Evolutionary conservation across 345 rosid genomes (phyloP), one percentile per base, ranked within the genome.

Genomic region (Fremontodendron californicum): DNA sequence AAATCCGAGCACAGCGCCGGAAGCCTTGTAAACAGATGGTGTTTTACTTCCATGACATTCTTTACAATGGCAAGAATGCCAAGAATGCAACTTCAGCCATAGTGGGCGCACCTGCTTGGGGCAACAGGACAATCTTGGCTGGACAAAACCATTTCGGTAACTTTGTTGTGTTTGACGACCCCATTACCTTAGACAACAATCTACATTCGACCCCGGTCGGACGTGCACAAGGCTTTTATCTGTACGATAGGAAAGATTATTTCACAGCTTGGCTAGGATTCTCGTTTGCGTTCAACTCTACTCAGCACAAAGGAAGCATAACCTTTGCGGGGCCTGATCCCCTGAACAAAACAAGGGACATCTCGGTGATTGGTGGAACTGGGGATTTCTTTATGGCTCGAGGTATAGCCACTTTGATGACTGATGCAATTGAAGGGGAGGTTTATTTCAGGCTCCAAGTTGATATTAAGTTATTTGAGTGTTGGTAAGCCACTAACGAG

Each of bases 211-310:
- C 61, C 2, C 85, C 83, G 0, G 82, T 86, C 5, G 89, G 89
- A 0, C 82, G 83, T 19, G 89, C 90, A 0, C 90, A 90, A 21
- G 93, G 93, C 37, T 37, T 84, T 71, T 88, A 85, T 57, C 0
- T 86, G 0, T 88, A 86, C 8, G 86, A 88, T 15, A 80, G 57
- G 64, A 90, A 83, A 31, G 78, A 84, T 35, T 81, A 77, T 13
- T 88, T 80, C 80, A 88, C 90, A 0, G 80, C 88, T 0, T 88
- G 91, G 91, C 64, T 90, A 3, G 86, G 88, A 2, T 87, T 88
- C 55, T 70, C 87, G 0, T 88, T 88, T 18, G 79, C 68, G 6
- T 81, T 86, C n/a, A 88, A 87, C 55, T 74, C 80, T 40, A 85
- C 88, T 0, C 69, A 75, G 19, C 70, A 81, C 9, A 27, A 46